Evolutionary conservation across 2,329 filamentous ascomycete species (phyloP).

Genomic region (Cladosporium velox): DNA sequence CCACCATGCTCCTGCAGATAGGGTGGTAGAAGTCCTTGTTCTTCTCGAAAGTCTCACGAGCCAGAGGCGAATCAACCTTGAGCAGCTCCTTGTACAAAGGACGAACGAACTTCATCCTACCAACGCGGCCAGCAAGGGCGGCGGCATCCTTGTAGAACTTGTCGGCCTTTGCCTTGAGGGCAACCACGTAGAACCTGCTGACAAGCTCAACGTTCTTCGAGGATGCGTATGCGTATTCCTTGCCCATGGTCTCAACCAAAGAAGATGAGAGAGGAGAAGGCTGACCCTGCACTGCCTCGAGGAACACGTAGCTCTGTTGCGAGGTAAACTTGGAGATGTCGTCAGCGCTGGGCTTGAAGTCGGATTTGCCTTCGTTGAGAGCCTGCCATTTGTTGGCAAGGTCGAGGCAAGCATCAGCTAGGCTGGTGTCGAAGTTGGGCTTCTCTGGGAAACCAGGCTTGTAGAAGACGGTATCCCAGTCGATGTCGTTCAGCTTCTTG

Average conservation of each 20-base stretch:
- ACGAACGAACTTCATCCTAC: conserved; percentile 95
- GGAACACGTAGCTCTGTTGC: conserved; percentile 89
- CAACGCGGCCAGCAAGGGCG: conserved; percentile 76
- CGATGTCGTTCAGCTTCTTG: conserved; percentile 69
- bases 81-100: conserved; percentile 78
- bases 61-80: conserved; percentile 71
- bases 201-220: conserved; percentile 86
- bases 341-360: conserved; percentile 61
- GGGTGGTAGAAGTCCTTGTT: conserved; percentile 94
- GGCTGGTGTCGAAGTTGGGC: conserved; percentile 83
- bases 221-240: conserved; percentile 70
- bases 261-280: conserved; percentile 63
- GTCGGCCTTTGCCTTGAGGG: conserved; percentile 71
- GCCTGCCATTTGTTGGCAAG: conserved; percentile 81
- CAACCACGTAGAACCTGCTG: conserved; percentile 76
- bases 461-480: conserved; percentile 92
- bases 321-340: conserved; percentile 77
- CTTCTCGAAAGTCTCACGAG: conserved; percentile 79
- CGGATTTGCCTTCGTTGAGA: conserved; percentile 37
- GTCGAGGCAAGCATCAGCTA: conserved; percentile 82
- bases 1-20: conserved; percentile 82
- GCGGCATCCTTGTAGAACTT: conserved; percentile 70
- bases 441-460: conserved; percentile 85
- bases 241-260: conserved; percentile 71
- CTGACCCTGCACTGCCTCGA: conserved; percentile 75